A percentile compares a stretch with the other conserved stretches of the same genome.
Evolutionary conservation across 2,329 filamentous ascomycete genomes (phyloP).

Genomic region (Epichloe elymi): DNA sequence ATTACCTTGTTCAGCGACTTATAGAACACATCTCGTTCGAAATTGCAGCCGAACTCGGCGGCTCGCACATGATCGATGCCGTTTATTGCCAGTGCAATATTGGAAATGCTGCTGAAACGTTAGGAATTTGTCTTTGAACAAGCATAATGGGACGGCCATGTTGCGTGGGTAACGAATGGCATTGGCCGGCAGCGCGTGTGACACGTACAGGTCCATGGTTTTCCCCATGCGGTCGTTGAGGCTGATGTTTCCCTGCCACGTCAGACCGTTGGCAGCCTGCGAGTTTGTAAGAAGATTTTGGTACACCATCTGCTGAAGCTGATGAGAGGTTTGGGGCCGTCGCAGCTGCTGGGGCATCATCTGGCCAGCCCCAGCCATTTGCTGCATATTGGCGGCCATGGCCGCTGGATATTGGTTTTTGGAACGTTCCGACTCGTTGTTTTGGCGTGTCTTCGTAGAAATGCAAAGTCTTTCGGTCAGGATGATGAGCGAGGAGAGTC

Average conservation of each 20-base stretch:
- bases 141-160: not conserved
- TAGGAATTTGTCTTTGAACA: not conserved
- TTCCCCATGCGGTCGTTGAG: conserved; percentile 29
- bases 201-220: conserved; percentile 28
- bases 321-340: conserved; percentile 14
- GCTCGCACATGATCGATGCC: conserved; percentile 27
- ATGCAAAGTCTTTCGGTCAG: not conserved
- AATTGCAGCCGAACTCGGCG: conserved; percentile 27
- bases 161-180: not conserved
- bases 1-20: conserved; percentile 34
- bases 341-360: conserved; percentile 32
- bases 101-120: conserved; percentile 31
- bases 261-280: conserved; percentile 17
- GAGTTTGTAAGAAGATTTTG: conserved; percentile 24
- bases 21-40: conserved; percentile 35
- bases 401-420: conserved; percentile 21
- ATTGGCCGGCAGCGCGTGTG: not conserved
- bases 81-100: conserved; percentile 33
- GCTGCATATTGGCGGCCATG: conserved; percentile 49
- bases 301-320: conserved; percentile 27
- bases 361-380: conserved; percentile 36
- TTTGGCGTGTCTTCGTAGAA: not conserved
- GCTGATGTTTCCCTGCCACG: conserved; percentile 27
- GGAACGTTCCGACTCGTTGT: not conserved
- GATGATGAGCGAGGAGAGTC: not conserved